A percentile compares a stretch with the other conserved stretches of the same genome.
Evolutionary conservation across 768 basidiomycete genomes (phyloP).

Genomic region (Hydnomerulius pinastri): DNA sequence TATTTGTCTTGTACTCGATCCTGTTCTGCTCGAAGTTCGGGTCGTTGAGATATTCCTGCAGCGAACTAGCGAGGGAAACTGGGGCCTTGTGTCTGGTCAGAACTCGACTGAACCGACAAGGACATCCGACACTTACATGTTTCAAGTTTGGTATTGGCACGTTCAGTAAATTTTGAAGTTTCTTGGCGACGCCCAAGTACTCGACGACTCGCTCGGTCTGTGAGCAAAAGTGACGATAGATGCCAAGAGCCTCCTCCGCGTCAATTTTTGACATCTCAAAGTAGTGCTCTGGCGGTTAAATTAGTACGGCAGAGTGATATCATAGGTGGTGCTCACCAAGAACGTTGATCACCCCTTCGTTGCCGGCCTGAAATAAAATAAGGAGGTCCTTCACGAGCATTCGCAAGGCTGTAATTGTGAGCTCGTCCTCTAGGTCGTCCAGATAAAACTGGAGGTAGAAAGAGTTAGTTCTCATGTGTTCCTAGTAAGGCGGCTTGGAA

Average conservation of each 20-base stretch:
- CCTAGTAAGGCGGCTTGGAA: background rate
- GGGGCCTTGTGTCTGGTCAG: slow-evolving; percentile 67
- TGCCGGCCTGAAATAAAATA: slow-evolving; percentile 93
- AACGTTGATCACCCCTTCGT: slow-evolving; percentile 89
- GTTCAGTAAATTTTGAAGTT: slow-evolving; percentile 89
- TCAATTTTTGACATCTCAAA: slow-evolving; percentile 98
- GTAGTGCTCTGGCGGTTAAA: slow-evolving; percentile 70
- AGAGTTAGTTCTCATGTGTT: background rate
- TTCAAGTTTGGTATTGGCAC: slow-evolving; percentile 93
- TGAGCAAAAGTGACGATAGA: slow-evolving; percentile 93
- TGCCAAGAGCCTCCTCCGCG: slow-evolving; percentile 76
- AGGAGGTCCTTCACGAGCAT: slow-evolving; percentile 97
- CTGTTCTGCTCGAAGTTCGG: slow-evolving; percentile 97
- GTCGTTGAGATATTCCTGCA: slow-evolving; percentile 96
- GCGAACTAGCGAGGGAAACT: slow-evolving; percentile 86
- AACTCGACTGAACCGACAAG: background rate
- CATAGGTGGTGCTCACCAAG: slow-evolving; percentile 54
- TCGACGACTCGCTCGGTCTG: slow-evolving; percentile 94
- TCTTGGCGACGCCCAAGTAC: slow-evolving; percentile 88
- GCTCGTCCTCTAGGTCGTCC: slow-evolving; percentile 90
- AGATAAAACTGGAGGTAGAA: slow-evolving; percentile 73
- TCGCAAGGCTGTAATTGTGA: slow-evolving; percentile 82
- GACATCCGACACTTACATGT: slow-evolving; percentile 55
- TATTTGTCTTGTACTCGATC: slow-evolving; percentile 86
- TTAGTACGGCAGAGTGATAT: slow-evolving; percentile 13